Conservation (phyloP, 306 rosid species). For the Citrullus amarus region DNA sequence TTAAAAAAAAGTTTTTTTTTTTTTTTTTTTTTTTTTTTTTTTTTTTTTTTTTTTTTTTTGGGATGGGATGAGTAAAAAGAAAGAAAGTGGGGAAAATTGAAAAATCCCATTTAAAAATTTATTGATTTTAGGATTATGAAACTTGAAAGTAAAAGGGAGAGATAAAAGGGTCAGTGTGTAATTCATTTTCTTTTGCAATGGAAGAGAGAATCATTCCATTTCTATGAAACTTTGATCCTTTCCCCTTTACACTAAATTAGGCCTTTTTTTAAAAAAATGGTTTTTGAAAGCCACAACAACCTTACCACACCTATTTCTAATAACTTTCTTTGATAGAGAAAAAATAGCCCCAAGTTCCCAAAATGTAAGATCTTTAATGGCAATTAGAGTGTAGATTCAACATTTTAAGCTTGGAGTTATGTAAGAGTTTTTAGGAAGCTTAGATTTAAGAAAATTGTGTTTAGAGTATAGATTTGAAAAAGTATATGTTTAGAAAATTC, state of each 20-base stretch:
- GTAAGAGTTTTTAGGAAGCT: no score
- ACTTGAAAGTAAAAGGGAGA: not conserved
- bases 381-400: no score
- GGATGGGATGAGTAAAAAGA: not conserved
- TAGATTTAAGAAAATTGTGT: not conserved
- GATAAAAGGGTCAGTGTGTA: not conserved
- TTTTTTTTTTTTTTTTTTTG: not conserved
- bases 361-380: not conserved
- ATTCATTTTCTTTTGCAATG: conserved; percentile 1
- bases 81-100: not conserved
- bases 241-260: not conserved
- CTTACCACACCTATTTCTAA: not conserved
- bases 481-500: not conserved
- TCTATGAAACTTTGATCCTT: not conserved
- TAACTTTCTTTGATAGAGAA: not conserved
- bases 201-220: not conserved
- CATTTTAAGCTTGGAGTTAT: not conserved
- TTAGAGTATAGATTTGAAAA: not conserved
- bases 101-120: not conserved
- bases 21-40: not conserved
- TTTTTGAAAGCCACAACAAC: not conserved
- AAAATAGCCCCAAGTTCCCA: not conserved
- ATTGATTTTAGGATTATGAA: not conserved
- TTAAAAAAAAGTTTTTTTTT: not conserved
- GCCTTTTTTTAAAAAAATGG: not conserved